These are phyloP conservation scores for Aspergillus heteromorphus DNA, from an alignment of 495 filamentous ascomycete genomes.

Conservation along the genomic window DNA sequence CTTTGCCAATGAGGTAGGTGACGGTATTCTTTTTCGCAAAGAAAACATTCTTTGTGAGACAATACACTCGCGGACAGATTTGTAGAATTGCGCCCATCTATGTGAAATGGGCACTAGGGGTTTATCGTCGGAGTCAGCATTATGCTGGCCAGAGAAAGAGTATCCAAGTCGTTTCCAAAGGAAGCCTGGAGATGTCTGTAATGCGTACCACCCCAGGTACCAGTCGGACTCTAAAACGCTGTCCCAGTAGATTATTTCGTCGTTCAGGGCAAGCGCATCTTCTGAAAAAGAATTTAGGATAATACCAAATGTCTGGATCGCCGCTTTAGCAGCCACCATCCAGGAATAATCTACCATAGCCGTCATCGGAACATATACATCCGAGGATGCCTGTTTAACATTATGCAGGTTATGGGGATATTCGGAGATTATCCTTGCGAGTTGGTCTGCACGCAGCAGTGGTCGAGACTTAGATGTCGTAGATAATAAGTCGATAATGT, in stretches of 20 bases:
- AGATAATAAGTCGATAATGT: conserved; percentile 63
- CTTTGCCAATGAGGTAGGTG: conserved; percentile 64
- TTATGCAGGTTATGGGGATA: conserved; percentile 37
- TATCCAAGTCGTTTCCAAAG: conserved; percentile 53
- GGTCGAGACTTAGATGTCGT: conserved; percentile 53
- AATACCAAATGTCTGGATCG: conserved; percentile 75
- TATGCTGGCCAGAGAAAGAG: conserved; percentile 53
- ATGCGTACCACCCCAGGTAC: conserved; percentile 66
- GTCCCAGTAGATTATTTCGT: conserved; percentile 93
- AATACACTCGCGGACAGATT: conserved; percentile 63
- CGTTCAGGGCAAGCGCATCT: conserved; percentile 70
- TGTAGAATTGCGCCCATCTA: conserved; percentile 73
- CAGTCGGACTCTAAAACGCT: conserved; percentile 67
- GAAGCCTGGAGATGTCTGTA: conserved; percentile 74
- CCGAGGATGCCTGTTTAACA: conserved; percentile 13
- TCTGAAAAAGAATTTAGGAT: conserved; percentile 68
- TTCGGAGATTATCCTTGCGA: conserved; percentile 55
- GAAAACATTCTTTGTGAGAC: conserved; percentile 58
- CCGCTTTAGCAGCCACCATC: conserved; percentile 81
- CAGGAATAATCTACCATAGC: conserved; percentile 78
- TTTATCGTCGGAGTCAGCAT: conserved; percentile 17
- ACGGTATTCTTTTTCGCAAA: conserved; percentile 52
- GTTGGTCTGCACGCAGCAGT: conserved; percentile 44
- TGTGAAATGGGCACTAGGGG: conserved; percentile 9
- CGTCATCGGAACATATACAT: conserved; percentile 15